Conservation (phyloP, 179 eudicot genomes). For the Pouteria campechiana region DNA sequence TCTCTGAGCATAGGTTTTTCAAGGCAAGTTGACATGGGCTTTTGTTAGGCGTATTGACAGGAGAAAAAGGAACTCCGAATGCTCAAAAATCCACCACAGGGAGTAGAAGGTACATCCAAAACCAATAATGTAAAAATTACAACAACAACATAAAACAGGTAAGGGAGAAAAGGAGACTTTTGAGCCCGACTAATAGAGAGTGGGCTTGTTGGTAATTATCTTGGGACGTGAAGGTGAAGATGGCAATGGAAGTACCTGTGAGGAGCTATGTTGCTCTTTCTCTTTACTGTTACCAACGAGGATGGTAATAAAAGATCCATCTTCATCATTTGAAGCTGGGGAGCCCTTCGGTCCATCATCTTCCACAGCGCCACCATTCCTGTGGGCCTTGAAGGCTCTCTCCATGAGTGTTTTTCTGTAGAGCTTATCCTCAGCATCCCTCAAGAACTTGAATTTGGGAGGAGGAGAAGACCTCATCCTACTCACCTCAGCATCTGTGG, state of each 20-base stretch:
- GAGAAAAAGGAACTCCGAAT: too few species aligned
- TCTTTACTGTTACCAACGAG: conserved; percentile 23
- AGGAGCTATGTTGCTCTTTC: conserved; percentile 14
- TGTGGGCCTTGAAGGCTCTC: conserved; percentile 3
- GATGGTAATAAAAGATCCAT: conserved; percentile 33
- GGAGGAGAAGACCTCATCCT: conserved; percentile 56
- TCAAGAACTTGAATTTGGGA: conserved; percentile 59
- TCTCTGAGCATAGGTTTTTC: too few species aligned
- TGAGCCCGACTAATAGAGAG: too few species aligned
- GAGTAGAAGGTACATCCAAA: too few species aligned
- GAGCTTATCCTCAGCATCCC: conserved; percentile 72
- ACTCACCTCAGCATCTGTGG: conserved; percentile 52
- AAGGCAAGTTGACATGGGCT: too few species aligned
- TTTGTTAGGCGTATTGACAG: too few species aligned
- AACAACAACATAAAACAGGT: too few species aligned
- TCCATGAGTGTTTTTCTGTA: conserved; percentile 23
- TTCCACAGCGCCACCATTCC: neutral
- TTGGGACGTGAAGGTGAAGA: conserved; percentile 27
- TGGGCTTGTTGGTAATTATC: too few species aligned
- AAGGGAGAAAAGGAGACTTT: too few species aligned
- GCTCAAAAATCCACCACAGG: too few species aligned
- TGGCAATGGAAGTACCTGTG: conserved; percentile 26
- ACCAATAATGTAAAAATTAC: too few species aligned
- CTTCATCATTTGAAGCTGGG: conserved; percentile 14
- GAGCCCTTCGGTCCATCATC: neutral